Evolutionary conservation across 2,329 filamentous ascomycete genomes (phyloP).

Genomic region (Fusarium cyanostomum): DNA sequence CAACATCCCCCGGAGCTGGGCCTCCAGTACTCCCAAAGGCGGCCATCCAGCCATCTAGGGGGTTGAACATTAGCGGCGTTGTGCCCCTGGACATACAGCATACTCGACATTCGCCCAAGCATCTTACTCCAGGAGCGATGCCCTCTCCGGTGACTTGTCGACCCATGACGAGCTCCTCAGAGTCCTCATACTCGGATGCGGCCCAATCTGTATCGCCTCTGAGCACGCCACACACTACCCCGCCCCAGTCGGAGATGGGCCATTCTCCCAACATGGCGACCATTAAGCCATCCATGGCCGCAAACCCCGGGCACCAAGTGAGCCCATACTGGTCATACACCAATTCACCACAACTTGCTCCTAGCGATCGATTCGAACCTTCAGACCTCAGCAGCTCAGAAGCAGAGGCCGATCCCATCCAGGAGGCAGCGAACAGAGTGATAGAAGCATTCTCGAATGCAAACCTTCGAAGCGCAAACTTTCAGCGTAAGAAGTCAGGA

Average conservation of each 20-base stretch:
- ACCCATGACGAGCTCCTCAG: conserved; percentile 47
- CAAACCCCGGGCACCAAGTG: conserved; percentile 11
- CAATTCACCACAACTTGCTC: conserved; percentile 32
- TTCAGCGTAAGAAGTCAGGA: conserved; percentile 29
- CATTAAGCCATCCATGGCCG: conserved; percentile 13
- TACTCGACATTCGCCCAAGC: conserved; percentile 11
- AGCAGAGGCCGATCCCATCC: conserved; percentile 42
- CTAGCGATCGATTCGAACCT: conserved; percentile 33
- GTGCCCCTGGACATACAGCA: conserved; percentile 5
- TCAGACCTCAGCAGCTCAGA: conserved; percentile 23
- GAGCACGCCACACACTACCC: conserved; percentile 53
- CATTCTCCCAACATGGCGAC: conserved; percentile 32
- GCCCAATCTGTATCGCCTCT: conserved; percentile 48
- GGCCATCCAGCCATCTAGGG: neutral
- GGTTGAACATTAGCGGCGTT: neutral
- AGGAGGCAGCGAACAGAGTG: conserved; percentile 46
- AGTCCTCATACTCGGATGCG: conserved; percentile 52
- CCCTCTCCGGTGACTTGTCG: conserved; percentile 14
- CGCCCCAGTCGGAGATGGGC: conserved; percentile 53
- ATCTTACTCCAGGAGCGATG: conserved; percentile 5
- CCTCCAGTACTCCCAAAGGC: conserved; percentile 11
- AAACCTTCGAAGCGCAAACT: conserved; percentile 27
- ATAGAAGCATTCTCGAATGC: conserved; percentile 46
- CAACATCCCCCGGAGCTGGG: conserved; percentile 21
- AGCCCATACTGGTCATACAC: conserved; percentile 37